These are phyloP conservation scores for Sporobolomyces roseus DNA, from an alignment of 768 basidiomycete species.

Conservation along the genomic window DNA sequence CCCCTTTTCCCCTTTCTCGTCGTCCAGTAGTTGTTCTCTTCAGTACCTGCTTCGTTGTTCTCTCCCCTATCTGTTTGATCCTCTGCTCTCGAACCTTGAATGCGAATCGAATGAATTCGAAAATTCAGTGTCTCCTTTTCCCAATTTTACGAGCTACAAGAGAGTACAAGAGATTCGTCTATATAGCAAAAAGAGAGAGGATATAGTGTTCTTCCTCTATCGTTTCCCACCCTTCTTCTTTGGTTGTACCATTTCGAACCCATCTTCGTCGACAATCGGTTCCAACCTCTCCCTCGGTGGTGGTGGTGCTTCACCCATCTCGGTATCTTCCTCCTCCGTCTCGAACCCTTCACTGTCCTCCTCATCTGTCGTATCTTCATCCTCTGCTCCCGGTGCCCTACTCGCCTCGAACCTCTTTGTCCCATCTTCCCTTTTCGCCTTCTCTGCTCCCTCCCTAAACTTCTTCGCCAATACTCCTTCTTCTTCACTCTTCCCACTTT, in stretches of 20 bases:
- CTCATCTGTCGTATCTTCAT: slow-evolving; percentile 35
- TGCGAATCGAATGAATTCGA: no score
- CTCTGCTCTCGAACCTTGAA: no score
- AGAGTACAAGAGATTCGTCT: no score
- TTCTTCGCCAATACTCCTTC: slow-evolving; percentile 55
- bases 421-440: slow-evolving; percentile 57
- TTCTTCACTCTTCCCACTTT: slow-evolving; percentile 54
- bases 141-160: no score
- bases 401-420: slow-evolving; percentile 42
- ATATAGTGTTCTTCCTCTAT: not conserved
- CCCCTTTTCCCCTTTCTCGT: no score
- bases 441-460: slow-evolving; percentile 65
- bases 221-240: slow-evolving; percentile 47
- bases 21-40: no score
- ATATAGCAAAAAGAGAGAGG: not conserved
- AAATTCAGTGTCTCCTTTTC: no score
- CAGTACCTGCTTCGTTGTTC: no score
- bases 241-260: slow-evolving; percentile 70
- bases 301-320: slow-evolving; percentile 48
- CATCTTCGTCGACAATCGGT: slow-evolving; percentile 83
- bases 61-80: no score
- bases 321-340: slow-evolving; percentile 52
- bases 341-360: slow-evolving; percentile 44
- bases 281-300: slow-evolving; percentile 53
- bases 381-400: slow-evolving; percentile 4